Evolutionary conservation across 2,329 filamentous ascomycete species (phyloP), one percentile per base, ranked within the genome.

Genomic region (Nemania serpens): DNA sequence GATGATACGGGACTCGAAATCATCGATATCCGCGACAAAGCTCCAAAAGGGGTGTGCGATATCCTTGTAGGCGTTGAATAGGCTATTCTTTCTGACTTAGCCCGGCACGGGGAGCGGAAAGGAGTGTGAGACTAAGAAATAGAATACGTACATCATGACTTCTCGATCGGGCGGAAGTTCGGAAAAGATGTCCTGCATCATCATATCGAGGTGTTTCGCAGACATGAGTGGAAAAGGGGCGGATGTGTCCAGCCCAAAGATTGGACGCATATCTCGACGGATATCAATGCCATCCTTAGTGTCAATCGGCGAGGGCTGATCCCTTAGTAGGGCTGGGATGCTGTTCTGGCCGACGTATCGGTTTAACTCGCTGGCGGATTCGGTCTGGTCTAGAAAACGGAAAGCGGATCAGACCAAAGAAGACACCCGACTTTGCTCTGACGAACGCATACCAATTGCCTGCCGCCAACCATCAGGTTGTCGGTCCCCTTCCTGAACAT

Each of bases 151-250:
- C 86, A 87, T 88, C 79, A 88, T 84, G 12, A 89, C 85, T 71
- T 89, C 86, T 37, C 86, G 76, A 66, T 88, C 86, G 0, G 86
- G 87, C 1, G 86, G 86, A 18, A 89, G 76, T 69, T 88, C 85
- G 6, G 80, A 77, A 1, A 82, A 82, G 49, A 88, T 88, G 61
- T 89, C 86, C 25, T 81, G 76, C 0, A 85, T 85, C 61, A 88
- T 74, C 54, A 78, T 79, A 64, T 88, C 83, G 41, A 89, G 79
- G 62, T 88, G 85, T 34, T 82, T 79, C 17, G 82, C 79, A 7
- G 86, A 88, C 86, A 88, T 89, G 68, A 89, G 79, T 25, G 86
- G 86, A 68, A 88, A 89, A 2, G 86, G 85, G 33, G 86, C 86
- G 36, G 85, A 88, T 58, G 85, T 88, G 69, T 89, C 86, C 37